phyloP scores from a whole-genome alignment of 306 rosid species.

The Oxytropis ochrocephala region DNA sequence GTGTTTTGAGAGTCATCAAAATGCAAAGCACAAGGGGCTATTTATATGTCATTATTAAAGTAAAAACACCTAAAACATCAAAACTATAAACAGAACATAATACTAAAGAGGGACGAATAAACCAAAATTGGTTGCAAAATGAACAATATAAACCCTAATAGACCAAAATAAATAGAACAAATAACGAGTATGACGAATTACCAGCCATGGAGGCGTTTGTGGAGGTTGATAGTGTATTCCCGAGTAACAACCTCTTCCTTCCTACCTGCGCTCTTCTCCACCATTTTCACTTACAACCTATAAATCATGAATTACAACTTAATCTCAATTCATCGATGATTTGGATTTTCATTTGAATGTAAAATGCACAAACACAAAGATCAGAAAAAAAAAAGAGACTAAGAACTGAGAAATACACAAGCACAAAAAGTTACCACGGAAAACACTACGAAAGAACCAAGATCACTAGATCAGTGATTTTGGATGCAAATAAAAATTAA shows the following conservation, averaged over 20 bases:
- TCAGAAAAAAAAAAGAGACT: not conserved
- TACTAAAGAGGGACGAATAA: not conserved
- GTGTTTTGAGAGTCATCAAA: not conserved
- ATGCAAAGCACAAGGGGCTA: not conserved
- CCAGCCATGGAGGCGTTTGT: constrained; percentile 89
- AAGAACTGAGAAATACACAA: not conserved
- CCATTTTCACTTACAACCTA: constrained; percentile 39
- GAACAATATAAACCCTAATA: not conserved
- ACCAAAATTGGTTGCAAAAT: not conserved
- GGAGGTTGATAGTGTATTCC: constrained; percentile 88
- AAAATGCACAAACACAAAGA: not conserved
- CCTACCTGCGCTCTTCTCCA: constrained; percentile 66
- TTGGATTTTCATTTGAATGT: no score
- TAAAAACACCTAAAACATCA: not conserved
- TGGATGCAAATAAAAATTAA: no score
- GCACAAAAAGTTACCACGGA: no score
- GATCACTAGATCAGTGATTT: no score
- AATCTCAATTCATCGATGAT: not conserved
- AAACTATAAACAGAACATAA: not conserved
- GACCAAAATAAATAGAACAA: not conserved
- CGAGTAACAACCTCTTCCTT: constrained; percentile 83
- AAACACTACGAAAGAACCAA: no score
- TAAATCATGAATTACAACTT: not conserved
- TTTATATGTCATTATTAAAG: not conserved
- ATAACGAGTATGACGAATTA: not conserved